Base-by-base conservation (phyloP, 257 asterid genomes). In the Haberlea rhodopensis region DNA sequence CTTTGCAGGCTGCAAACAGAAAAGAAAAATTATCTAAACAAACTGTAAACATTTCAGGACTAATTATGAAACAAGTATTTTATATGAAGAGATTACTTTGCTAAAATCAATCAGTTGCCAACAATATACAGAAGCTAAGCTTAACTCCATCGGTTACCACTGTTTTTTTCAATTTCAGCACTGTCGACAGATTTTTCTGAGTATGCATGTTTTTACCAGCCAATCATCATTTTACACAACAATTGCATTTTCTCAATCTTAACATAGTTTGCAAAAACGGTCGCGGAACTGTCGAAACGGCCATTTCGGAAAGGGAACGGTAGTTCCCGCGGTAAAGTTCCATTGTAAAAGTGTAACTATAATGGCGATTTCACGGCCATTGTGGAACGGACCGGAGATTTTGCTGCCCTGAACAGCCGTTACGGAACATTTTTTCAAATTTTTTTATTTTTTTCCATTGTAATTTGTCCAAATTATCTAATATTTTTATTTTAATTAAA, bases 1-100 rank as follows among this genome's bases (percentile, higher is more conserved):
- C 69, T 90, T 94, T 34, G 92, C 96, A 72, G 90, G 87, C 97
- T 94, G 76, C 53, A 79, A 4, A 37, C 29, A 24, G 62, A 78
- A 65, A 40, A 49, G 65, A 66, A 18, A 63, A 28, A 11, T 26
- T 53, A 22, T 67, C 32, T 28, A 62, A 73, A 77, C 54, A 72
- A 70, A 73, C 68, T 23, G 31, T 71, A 54, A 7, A 19, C 51
- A 75, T 48, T 57, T 66, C 25, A 51, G 21, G 65, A 9, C 55
- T 54, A 45, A 5, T 31, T 2, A 62, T 25, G 37, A 51, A 53
- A 69, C 43, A 16, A 43, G 49, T 1, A 24, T 6, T 5, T 43
- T 22, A 23, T n/a, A 31, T 10, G 5, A n/a, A 65, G 43, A 22
- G 9, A n/a, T 25, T 37, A 37, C 64, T 62, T 19, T 7, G 34